These are phyloP conservation scores for Talaromyces rugulosus DNA, from an alignment of 2,329 filamentous ascomycete species.

Conservation along the genomic window DNA sequence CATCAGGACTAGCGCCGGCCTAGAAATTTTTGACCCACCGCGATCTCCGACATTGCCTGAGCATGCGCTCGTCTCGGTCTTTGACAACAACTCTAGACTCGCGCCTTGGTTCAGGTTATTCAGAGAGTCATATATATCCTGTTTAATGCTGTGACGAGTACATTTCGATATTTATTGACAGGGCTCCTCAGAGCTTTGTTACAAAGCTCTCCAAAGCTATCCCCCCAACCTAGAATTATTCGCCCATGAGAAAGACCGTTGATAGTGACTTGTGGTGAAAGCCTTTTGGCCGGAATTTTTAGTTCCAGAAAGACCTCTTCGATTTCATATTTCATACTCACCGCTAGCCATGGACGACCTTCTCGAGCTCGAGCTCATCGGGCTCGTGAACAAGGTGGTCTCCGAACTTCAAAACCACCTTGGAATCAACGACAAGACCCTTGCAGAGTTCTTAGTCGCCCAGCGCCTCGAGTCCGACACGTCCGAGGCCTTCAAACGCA, in stretches of 20 bases:
- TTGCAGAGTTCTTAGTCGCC: slow-evolving; percentile 93
- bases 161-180: neutral
- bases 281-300: neutral
- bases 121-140: neutral
- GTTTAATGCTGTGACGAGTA: neutral
- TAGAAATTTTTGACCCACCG: neutral
- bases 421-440: slow-evolving; percentile 85
- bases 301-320: neutral
- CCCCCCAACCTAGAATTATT: neutral
- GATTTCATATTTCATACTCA: neutral
- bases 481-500: slow-evolving; percentile 69
- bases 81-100: neutral
- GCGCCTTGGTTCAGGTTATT: neutral
- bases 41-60: neutral
- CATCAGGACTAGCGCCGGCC: neutral
- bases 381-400: slow-evolving; percentile 89
- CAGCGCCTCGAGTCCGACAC: slow-evolving; percentile 73
- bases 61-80: neutral
- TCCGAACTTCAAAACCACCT: slow-evolving; percentile 93
- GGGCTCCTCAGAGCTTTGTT: neutral
- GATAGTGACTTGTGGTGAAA: neutral
- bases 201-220: neutral
- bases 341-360: slow-evolving; percentile 72
- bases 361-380: slow-evolving; percentile 84
- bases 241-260: neutral